Conservation (phyloP, 2,329 filamentous ascomycete species). For the Fusarium sp. region DNA sequence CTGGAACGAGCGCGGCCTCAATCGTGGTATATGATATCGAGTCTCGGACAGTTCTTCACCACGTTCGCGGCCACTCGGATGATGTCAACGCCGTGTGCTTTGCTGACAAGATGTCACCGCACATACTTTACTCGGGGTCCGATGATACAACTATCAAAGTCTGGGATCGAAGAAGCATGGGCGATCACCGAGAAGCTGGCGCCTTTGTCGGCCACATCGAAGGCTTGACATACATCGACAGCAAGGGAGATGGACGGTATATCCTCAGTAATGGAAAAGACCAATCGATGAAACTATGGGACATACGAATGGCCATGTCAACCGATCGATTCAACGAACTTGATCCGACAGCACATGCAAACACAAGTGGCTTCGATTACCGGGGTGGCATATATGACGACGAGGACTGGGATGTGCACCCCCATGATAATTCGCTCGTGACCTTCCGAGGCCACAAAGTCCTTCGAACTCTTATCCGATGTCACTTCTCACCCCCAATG, state of each 20-base stretch:
- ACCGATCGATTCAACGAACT: conserved; percentile 69
- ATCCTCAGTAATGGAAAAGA: conserved; percentile 95
- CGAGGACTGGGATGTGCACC: conserved; percentile 65
- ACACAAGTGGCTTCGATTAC: conserved; percentile 75
- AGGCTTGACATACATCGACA: conserved; percentile 74
- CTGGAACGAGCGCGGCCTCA: conserved; percentile 80
- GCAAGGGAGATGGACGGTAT: conserved; percentile 78
- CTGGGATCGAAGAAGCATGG: conserved; percentile 94
- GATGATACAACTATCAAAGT: conserved; percentile 95
- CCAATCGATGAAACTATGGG: conserved; percentile 98
- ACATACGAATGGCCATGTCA: conserved; percentile 87
- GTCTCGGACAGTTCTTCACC: conserved; percentile 75
- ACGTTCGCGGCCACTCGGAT: conserved; percentile 79
- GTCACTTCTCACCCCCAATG: conserved; percentile 89
- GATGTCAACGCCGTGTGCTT: conserved; percentile 98
- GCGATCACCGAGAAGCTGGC: conserved; percentile 76
- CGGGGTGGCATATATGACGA: conserved; percentile 73
- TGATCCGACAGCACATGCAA: conserved; percentile 63
- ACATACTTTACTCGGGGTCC: conserved; percentile 94
- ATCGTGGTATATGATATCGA: conserved; percentile 96
- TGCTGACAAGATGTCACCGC: conserved; percentile 85
- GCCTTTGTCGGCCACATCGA: conserved; percentile 74
- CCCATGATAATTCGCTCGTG: conserved; percentile 90
- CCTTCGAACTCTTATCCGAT: conserved; percentile 88
- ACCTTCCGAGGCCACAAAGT: conserved; percentile 93